These are phyloP conservation scores for Penicillium mononematosum DNA, from an alignment of 495 filamentous ascomycete genomes.

Conservation along the genomic window DNA sequence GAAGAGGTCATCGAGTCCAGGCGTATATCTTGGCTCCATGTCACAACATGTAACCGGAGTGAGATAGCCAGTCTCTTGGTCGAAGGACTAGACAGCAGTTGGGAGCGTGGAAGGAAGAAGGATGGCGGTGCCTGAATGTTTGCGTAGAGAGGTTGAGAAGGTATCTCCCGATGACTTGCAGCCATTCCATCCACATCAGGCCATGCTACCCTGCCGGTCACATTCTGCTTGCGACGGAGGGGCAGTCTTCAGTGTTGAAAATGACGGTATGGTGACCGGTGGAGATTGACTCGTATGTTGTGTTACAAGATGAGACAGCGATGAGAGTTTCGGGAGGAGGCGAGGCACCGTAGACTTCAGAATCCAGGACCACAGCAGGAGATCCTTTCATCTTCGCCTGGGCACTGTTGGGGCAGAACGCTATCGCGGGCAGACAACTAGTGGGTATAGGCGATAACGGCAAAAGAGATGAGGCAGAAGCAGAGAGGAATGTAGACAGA, in stretches of 20 bases:
- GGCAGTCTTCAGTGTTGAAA: constrained; percentile 5
- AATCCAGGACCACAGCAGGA: neutral
- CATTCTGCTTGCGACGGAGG: neutral
- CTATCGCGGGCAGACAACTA: constrained; percentile 17
- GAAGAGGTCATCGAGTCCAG: neutral
- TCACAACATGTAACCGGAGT: neutral
- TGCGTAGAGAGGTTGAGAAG: neutral
- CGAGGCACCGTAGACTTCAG: neutral
- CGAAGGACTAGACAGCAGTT: neutral
- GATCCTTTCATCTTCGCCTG: constrained; percentile 5
- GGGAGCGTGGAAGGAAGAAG: neutral
- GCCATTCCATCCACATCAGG: neutral
- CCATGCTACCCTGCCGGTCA: neutral
- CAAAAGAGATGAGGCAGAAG: constrained; percentile 46
- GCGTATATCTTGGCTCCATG: neutral
- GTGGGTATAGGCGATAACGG: constrained; percentile 43
- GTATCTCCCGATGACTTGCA: neutral
- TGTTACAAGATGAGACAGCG: neutral
- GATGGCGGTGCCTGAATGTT: neutral
- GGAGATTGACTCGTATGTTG: neutral
- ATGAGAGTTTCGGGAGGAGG: neutral
- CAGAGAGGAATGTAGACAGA: constrained; percentile 44
- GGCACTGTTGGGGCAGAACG: constrained; percentile 6
- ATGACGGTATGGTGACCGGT: neutral
- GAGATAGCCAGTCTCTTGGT: neutral